These are phyloP conservation scores for Thymus mandschuricus DNA, from an alignment of 257 asterid genomes.

Conservation along the genomic window DNA sequence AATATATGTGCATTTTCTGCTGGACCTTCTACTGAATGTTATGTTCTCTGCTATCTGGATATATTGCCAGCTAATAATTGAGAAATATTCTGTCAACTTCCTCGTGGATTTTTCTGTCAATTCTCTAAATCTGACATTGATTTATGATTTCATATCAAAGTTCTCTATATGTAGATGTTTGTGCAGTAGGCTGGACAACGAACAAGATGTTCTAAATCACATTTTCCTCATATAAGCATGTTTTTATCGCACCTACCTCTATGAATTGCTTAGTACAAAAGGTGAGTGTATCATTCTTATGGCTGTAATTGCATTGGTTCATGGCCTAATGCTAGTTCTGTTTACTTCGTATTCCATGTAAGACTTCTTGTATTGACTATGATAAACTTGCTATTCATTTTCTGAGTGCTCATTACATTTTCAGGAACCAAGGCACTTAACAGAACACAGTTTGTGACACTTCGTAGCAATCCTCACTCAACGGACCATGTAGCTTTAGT, in stretches of 20 bases:
- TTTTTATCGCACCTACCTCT: background rate
- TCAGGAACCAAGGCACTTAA: conserved; percentile 80
- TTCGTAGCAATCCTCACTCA: conserved; percentile 32
- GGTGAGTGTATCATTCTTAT: background rate
- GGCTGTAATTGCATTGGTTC: background rate
- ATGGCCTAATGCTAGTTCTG: background rate
- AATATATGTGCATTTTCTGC: background rate
- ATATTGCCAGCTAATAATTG: background rate
- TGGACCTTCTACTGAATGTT: background rate
- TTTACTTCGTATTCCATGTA: background rate
- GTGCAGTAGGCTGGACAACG: conserved; percentile 2
- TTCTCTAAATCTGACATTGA: background rate
- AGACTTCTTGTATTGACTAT: conserved; percentile 13
- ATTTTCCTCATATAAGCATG: background rate
- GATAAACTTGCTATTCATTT: background rate
- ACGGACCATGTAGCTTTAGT: conserved; percentile 58
- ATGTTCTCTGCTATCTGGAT: background rate
- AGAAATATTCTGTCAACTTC: conserved; percentile 15
- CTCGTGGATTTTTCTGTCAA: background rate
- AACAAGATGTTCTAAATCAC: background rate
- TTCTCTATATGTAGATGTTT: conserved; percentile 10
- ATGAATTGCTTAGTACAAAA: conserved; percentile 1
- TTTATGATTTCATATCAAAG: conserved; percentile 8
- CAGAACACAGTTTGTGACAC: conserved; percentile 46
- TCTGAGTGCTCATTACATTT: conserved; percentile 18